Percentiles rank a stretch among this genome's conserved stretches.
Conservation (phyloP, 2,329 filamentous ascomycete species). For the Pseudogymnoascus sp. region DNA sequence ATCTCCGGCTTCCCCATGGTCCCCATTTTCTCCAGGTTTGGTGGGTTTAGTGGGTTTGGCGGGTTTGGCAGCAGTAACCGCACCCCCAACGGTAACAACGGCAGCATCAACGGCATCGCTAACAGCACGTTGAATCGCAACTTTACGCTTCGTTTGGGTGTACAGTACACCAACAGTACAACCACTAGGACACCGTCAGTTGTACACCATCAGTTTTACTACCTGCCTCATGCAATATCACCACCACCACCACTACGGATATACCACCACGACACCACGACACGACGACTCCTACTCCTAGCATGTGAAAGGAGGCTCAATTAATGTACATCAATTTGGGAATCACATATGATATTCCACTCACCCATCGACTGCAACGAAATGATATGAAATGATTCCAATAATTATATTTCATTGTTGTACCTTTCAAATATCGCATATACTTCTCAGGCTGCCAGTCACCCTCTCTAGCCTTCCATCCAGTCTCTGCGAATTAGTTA, state of each 20-base stretch:
- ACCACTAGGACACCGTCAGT: too few relatives aligned
- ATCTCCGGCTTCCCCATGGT: neutral
- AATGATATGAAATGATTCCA: neutral
- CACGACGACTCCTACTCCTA: neutral
- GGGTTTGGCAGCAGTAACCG: neutral
- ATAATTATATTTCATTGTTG: neutral
- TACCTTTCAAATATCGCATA: neutral
- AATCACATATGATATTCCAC: neutral
- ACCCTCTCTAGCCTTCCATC: neutral
- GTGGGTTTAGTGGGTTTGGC: neutral
- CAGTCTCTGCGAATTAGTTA: neutral
- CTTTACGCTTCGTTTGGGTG: neutral
- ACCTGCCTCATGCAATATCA: neutral
- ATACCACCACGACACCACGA: neutral
- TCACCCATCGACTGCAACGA: neutral
- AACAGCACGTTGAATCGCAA: neutral
- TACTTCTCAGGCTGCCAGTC: neutral
- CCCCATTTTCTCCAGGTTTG: neutral
- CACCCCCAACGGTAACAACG: too few relatives aligned
- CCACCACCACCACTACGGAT: too few relatives aligned
- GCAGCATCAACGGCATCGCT: neutral
- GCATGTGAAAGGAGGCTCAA: constrained; percentile 6
- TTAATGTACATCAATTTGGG: neutral
- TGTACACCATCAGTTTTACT: too few relatives aligned
- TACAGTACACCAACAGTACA: neutral